Evolutionary conservation across 2,329 filamentous ascomycete species (phyloP), one percentile per base, ranked within the genome.

Genomic region (Botryotinia globosa): DNA sequence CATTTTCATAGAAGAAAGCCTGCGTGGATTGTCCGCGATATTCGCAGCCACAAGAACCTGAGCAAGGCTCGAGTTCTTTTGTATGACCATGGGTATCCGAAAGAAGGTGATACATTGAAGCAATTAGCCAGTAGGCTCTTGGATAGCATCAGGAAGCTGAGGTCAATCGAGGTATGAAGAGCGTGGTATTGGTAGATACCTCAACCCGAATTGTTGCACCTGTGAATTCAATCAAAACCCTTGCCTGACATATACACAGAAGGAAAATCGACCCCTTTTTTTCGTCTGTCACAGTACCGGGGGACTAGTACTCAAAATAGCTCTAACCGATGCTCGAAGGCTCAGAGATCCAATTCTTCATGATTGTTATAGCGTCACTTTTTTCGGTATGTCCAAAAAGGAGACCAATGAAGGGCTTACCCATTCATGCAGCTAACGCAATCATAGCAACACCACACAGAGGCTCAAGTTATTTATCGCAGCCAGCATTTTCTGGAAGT

Each of bases 41-140:
- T 56, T 67, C 25, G 48, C 14, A 54, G 45, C 4, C 45, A 25
- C 7, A 29, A 54, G 8, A 34, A 67, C 14, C 45, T 54, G 12
- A 25, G 48, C 12, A 66, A 54, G 63, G 45, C 32, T 20, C 44
- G 63, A n/a, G 32, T 66, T 37, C 44, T 66, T 66, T 29, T 66
- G 6, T 66, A 51, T 66, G 63, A 14, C 32, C 32, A 66, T 29
- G 45, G 64, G 34, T 56, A 22, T 12, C 34, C 45, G 9, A 42
- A 67, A 39, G 34, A 54, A 20, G 34, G 64, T 29, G 64, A 67
- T 22, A 56, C 48, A 42, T 42, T 67, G 25, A 67, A 67, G 39
- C 48, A 67, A 39, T 39, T 54, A 4, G 45, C 32, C 25, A 54
- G 20, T 18, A 54, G 34, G 20, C 45, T 66, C n/a, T 39, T 66